Base-by-base conservation (phyloP, 345 rosid species). In the Theobroma cacao region DNA sequence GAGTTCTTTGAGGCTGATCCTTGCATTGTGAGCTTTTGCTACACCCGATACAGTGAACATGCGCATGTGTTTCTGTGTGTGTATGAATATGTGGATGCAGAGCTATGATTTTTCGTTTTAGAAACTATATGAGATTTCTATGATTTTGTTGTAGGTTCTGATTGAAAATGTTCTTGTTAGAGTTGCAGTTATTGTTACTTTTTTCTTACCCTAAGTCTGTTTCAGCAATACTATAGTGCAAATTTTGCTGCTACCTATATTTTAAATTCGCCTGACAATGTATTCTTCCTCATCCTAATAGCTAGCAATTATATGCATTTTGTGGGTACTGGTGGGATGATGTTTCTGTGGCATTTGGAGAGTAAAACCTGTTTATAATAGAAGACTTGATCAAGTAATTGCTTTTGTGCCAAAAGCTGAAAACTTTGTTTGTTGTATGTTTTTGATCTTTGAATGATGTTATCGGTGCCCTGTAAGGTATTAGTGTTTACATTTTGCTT, bases 1-100 rank as follows among this genome's bases (percentile, higher is more conserved):
- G 98, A 96, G 36, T 96, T 92, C 88, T 90, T 92, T 75, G 91
- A 89, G 80, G 92, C 91, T 68, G 94, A 96, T 71, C 98, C 97
- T 81, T 92, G 93, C 84, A 80, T 78, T 63, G 89, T 89, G 79
- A 78, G 87, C 73, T 85, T 41, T 59, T 47, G 2, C 34, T 10
- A 22, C 33, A 30, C 17, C 53, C 31, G 24, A 24, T 26, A 9
- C 38, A 13, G 6, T 64, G 17, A 38, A 48, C 14, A 34, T 65
- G 63, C 61, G 4, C 4, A 13, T 20, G 47, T 2, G 48, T 75
- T 36, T 63, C 33, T 45, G 12, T 34, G 7, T 55, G 34, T 24
- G 47, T 36, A 24, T 36, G 55, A 31, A 30, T 18, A 48, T 30
- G 40, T 48, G 24, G 13, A 15, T 68, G n/a, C 2, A 24, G 74